Percentiles rank a stretch among this genome's conserved stretches.
Conservation (phyloP, 805 yeast genomes). For the Yamadazyma olivae region DNA sequence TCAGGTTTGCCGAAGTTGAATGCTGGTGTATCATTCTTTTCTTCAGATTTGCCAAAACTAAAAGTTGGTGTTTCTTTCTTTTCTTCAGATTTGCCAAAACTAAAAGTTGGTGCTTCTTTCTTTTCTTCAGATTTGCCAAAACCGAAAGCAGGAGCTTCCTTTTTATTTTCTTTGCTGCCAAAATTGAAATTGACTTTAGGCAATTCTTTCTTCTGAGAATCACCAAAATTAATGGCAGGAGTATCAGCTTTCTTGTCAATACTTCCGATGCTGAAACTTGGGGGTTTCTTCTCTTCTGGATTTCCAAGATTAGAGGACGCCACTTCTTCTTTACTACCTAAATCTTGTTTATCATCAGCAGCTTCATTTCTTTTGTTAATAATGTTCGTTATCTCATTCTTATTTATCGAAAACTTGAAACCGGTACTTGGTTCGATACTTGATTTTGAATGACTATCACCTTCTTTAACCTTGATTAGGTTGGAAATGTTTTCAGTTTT, state of each 20-base stretch:
- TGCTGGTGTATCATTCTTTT: constrained; percentile 9
- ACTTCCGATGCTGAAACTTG: constrained; percentile 1
- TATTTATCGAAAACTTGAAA: constrained; percentile 32
- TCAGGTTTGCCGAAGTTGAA: constrained; percentile 16
- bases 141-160: constrained; percentile 5
- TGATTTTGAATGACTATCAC: constrained; percentile 4
- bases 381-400: constrained; percentile 23
- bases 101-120: constrained; percentile 3
- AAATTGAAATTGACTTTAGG: constrained; percentile 8
- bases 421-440: constrained; percentile 32
- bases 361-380: constrained; percentile 17
- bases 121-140: constrained; percentile 7
- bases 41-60: constrained; percentile 13
- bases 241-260: constrained; percentile 1
- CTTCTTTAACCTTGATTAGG: constrained; percentile 30
- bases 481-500: constrained; percentile 23
- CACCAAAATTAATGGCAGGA: constrained; percentile 5
- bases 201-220: not conserved
- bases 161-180: constrained; percentile 2
- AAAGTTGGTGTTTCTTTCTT: constrained; percentile 9
- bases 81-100: constrained; percentile 6
- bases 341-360: no score
- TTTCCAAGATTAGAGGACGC: no score
- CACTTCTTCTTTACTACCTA: no score
- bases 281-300: not conserved